Evolutionary conservation across 257 asterid species (phyloP).

Genomic region (Linaria vulgaris): DNA sequence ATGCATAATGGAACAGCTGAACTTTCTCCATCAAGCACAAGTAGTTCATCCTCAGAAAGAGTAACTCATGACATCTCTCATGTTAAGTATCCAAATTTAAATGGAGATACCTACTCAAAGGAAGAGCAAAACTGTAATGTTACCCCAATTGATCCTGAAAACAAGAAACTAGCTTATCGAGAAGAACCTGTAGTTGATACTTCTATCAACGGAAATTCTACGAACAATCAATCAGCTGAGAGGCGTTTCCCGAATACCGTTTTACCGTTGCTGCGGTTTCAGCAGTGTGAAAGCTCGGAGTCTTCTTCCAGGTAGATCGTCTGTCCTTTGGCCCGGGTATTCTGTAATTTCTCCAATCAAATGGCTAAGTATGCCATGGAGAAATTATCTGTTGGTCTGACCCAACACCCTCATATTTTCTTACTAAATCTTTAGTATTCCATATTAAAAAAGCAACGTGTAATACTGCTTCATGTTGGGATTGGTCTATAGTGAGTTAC

Average conservation of each 20-base stretch:
- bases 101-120: slow-evolving; percentile 34
- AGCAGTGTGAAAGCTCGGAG: slow-evolving; percentile 82
- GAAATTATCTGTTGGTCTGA: not conserved
- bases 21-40: slow-evolving; percentile 43
- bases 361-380: not conserved
- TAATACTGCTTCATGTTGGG: slow-evolving; percentile 12
- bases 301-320: slow-evolving; percentile 72
- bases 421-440: not conserved
- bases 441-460: slow-evolving; percentile 8
- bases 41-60: slow-evolving; percentile 43
- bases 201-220: slow-evolving; percentile 31
- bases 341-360: not conserved
- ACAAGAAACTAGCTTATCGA: slow-evolving; percentile 39
- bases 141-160: slow-evolving; percentile 38
- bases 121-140: slow-evolving; percentile 35
- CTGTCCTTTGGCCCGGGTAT: slow-evolving; percentile 20
- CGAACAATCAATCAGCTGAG: slow-evolving; percentile 49
- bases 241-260: slow-evolving; percentile 52
- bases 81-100: slow-evolving; percentile 42
- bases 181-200: slow-evolving; percentile 39
- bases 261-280: slow-evolving; percentile 59
- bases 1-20: slow-evolving; percentile 44
- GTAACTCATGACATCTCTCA: slow-evolving; percentile 36
- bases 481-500: slow-evolving; percentile 13
- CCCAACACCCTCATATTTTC: not conserved